These are phyloP conservation scores for Balamuthia mandrillaris DNA, from an alignment of 208 protist genomes.

Conservation along the genomic window DNA sequence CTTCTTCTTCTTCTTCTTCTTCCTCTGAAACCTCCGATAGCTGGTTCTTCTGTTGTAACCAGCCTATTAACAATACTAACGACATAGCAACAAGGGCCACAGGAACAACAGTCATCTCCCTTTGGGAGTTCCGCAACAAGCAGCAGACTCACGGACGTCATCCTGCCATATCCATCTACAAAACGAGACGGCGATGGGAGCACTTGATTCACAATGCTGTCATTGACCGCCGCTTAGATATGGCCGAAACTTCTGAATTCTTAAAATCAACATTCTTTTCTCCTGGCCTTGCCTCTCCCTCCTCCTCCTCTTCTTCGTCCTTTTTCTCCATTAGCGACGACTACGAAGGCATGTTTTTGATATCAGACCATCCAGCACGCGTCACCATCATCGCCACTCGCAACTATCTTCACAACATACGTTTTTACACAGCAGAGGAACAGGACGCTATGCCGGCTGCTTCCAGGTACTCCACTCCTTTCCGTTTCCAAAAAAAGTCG, in stretches of 20 bases:
- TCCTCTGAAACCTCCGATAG: neutral
- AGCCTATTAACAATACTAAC: neutral
- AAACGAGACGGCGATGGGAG: neutral
- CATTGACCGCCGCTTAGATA: neutral
- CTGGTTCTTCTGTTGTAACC: slow-evolving; percentile 18
- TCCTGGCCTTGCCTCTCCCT: too few relatives aligned
- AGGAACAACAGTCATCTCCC: neutral
- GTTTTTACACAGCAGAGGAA: slow-evolving; percentile 18
- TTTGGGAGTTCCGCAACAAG: neutral
- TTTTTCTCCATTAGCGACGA: too few relatives aligned
- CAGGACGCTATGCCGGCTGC: too few relatives aligned
- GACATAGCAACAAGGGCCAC: too few relatives aligned
- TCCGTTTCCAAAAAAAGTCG: too few relatives aligned
- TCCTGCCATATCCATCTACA: neutral
- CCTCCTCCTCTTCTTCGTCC: too few relatives aligned
- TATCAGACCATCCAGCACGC: neutral
- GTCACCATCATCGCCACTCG: neutral
- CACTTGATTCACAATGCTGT: neutral
- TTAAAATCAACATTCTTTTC: neutral
- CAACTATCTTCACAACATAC: neutral
- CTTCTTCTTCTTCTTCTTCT: neutral
- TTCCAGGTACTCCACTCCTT: too few relatives aligned
- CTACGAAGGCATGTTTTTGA: slow-evolving; percentile 11
- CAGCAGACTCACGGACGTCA: neutral
- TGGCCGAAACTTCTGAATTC: neutral